Percentiles rank a stretch among this genome's conserved stretches.
Conservation (phyloP, 2,329 filamentous ascomycete species). For the Botrytis deweyae region DNA sequence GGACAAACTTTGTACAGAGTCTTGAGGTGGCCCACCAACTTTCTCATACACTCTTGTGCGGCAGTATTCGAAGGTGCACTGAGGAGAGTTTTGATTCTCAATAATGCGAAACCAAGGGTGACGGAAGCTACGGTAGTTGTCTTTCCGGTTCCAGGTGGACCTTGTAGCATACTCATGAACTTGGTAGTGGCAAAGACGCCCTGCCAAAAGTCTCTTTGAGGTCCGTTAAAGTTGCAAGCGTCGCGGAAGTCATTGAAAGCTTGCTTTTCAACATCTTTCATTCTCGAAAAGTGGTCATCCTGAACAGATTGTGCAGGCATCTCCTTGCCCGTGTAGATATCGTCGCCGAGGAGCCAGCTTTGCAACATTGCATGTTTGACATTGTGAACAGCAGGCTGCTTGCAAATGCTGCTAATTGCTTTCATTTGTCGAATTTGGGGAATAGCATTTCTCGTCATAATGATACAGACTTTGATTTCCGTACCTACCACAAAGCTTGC, state of each 20-base stretch:
- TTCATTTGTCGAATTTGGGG: not conserved
- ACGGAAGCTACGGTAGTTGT: not conserved
- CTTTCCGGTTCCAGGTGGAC: slow-evolving; percentile 26
- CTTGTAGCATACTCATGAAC: slow-evolving; percentile 22
- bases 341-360: too few species aligned
- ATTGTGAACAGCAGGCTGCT: too few species aligned
- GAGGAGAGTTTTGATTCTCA: not conserved
- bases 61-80: slow-evolving; percentile 22
- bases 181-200: not conserved
- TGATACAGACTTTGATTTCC: not conserved
- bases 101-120: slow-evolving; percentile 11
- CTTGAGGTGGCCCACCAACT: not conserved
- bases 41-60: not conserved
- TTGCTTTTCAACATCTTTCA: not conserved
- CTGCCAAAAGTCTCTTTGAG: too few species aligned
- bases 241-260: not conserved
- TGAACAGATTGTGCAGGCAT: too few species aligned
- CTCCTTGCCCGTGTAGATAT: too few species aligned
- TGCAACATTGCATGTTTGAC: too few species aligned
- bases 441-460: slow-evolving; percentile 11
- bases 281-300: not conserved
- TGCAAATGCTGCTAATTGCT: slow-evolving; percentile 3
- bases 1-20: not conserved
- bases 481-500: too few species aligned
- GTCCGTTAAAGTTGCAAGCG: too few species aligned